A percentile compares a stretch with the other conserved stretches of the same genome.
phyloP scores from a whole-genome alignment of 257 asterid species.

The Solanum paucissectum region DNA sequence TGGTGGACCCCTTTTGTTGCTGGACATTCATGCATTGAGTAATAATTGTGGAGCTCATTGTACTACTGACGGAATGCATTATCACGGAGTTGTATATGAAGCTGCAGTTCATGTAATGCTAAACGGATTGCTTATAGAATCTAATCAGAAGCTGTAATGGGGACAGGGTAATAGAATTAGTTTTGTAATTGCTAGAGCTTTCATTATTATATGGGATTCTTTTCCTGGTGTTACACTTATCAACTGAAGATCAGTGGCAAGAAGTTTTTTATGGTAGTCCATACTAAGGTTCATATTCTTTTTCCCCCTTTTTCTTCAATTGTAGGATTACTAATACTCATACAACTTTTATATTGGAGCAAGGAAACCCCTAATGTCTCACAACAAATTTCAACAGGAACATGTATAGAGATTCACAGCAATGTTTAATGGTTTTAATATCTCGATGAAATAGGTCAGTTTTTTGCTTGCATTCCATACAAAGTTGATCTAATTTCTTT shows the following conservation, averaged over 20 bases:
- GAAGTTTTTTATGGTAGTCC: constrained; percentile 9
- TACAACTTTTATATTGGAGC: constrained; percentile 20
- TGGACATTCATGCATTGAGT: constrained; percentile 60
- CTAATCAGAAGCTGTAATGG: constrained; percentile 59
- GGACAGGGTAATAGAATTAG: neutral
- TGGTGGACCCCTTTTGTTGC: constrained; percentile 66
- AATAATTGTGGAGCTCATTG: constrained; percentile 58
- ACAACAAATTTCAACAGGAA: constrained; percentile 39
- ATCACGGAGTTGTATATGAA: constrained; percentile 58
- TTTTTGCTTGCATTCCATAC: neutral
- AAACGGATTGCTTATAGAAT: constrained; percentile 78
- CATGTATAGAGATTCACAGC: constrained; percentile 23
- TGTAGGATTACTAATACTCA: constrained; percentile 25
- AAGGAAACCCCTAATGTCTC: constrained; percentile 20
- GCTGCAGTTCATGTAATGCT: constrained; percentile 73
- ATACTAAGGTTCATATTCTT: constrained; percentile 9
- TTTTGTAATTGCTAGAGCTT: neutral
- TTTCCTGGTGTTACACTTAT: constrained; percentile 8
- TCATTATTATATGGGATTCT: neutral
- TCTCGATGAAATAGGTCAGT: neutral
- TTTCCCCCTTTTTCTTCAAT: constrained; percentile 8
- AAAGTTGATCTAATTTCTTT: neutral
- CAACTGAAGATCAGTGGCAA: constrained; percentile 12
- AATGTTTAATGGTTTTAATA: neutral
- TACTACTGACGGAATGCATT: constrained; percentile 90